Evolutionary conservation across 1,284 basidiomycete species (phyloP).

Genomic region (Malassezia caprae): DNA sequence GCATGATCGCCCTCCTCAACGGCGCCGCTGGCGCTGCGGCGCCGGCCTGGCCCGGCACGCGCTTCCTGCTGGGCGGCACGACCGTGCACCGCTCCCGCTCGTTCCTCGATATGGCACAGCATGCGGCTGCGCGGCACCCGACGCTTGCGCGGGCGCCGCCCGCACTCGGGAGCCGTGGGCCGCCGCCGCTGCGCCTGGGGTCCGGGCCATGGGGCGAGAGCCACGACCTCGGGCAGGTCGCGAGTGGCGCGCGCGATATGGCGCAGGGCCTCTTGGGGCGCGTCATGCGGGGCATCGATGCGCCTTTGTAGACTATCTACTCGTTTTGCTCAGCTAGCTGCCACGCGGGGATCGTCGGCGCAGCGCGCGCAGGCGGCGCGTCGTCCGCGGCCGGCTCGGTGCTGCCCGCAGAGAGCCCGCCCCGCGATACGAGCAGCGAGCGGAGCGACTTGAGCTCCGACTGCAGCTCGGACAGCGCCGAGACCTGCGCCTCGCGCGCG

Average conservation of each 20-base stretch:
- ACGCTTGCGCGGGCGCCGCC: constrained; percentile 26
- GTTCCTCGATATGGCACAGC: constrained; percentile 40
- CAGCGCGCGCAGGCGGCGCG: constrained; percentile 25
- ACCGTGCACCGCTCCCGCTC: constrained; percentile 35
- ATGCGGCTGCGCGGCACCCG: constrained; percentile 36
- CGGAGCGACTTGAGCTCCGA: constrained; percentile 91
- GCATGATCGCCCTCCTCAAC: constrained; percentile 36
- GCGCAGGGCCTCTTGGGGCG: constrained; percentile 34
- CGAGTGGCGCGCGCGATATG: constrained; percentile 36
- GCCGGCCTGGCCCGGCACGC: constrained; percentile 22
- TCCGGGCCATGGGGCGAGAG: constrained; percentile 15
- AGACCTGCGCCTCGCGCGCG: constrained; percentile 61
- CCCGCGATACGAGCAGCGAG: constrained; percentile 73
- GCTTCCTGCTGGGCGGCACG: constrained; percentile 41
- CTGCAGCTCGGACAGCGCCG: constrained; percentile 69
- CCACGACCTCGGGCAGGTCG: constrained; percentile 28
- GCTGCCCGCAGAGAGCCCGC: constrained; percentile 46
- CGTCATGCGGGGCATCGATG: constrained; percentile 29
- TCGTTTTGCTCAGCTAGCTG: constrained; percentile 31
- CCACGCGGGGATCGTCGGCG: constrained; percentile 44
- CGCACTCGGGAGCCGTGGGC: constrained; percentile 7
- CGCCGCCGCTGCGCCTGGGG: constrained; percentile 29
- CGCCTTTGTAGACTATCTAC: constrained; percentile 4
- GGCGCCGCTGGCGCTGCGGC: constrained; percentile 16
- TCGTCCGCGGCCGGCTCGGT: constrained; percentile 16